Conservation (phyloP, 192 early-diverging fungal genomes). For the Linnemannia hyalina region DNA sequence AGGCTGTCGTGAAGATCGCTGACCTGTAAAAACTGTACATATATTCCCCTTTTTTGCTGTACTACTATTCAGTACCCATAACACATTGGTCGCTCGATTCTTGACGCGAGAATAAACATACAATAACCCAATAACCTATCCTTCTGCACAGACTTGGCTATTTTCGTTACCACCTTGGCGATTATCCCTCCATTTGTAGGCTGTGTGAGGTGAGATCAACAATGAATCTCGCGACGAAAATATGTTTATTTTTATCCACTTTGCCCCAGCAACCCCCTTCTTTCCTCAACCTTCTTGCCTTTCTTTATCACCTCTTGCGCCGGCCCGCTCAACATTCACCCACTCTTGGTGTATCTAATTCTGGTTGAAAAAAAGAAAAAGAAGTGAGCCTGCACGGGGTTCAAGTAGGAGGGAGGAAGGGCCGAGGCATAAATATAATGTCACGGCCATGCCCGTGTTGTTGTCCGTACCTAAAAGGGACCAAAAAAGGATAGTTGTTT, state of each 20-base stretch:
- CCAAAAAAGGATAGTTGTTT: background rate
- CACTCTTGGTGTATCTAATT: background rate
- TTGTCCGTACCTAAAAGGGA: background rate
- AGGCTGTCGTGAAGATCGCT: constrained; percentile 69
- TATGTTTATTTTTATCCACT: constrained; percentile 9
- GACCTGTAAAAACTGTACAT: constrained; percentile 48
- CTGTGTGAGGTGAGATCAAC: too few relatives aligned
- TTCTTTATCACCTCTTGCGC: background rate
- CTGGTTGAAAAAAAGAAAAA: background rate
- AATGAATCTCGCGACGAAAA: background rate
- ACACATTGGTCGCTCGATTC: too few relatives aligned
- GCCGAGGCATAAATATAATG: background rate
- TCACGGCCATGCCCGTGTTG: background rate
- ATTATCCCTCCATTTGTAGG: too few relatives aligned
- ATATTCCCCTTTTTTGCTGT: background rate
- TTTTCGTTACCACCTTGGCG: too few relatives aligned
- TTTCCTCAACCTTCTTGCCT: background rate
- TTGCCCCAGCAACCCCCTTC: background rate
- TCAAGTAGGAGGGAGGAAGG: background rate
- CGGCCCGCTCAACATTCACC: too few relatives aligned
- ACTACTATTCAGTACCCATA: too few relatives aligned
- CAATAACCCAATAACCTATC: too few relatives aligned
- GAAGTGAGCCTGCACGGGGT: constrained; percentile 1
- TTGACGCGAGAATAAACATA: too few relatives aligned
- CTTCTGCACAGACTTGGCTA: too few relatives aligned